Percentiles rank a stretch among this genome's conserved stretches.
These are phyloP conservation scores for Urochloa ruziziensis DNA, from an alignment of 176 grass and related monocot species.

Conservation along the genomic window DNA sequence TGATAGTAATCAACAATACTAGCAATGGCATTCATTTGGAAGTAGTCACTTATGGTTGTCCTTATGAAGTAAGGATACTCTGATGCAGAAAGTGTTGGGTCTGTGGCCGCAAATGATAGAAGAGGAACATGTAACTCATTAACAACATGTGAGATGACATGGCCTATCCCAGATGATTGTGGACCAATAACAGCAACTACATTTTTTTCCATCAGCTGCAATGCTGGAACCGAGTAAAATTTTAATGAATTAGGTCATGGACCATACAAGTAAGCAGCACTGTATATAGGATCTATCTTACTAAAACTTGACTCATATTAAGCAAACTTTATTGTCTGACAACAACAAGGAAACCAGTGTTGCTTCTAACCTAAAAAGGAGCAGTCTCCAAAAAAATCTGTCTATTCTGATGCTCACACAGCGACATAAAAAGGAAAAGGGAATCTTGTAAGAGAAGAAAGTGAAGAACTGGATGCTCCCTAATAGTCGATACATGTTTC, in stretches of 20 bases:
- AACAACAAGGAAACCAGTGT: neutral
- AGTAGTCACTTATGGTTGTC: conserved; percentile 63
- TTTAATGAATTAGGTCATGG: conserved; percentile 33
- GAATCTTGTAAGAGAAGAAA: conserved; percentile 35
- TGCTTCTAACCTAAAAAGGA: neutral
- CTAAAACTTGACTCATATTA: neutral
- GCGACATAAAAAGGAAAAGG: conserved; percentile 20
- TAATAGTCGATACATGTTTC: conserved; percentile 25
- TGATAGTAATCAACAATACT: conserved; percentile 73
- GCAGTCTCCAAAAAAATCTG: neutral
- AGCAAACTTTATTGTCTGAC: neutral
- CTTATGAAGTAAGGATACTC: conserved; percentile 84
- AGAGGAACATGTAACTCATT: conserved; percentile 78
- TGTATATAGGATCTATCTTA: neutral
- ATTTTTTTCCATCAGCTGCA: conserved; percentile 71
- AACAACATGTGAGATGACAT: conserved; percentile 74
- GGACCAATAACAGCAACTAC: conserved; percentile 76
- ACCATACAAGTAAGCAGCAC: conserved; percentile 3
- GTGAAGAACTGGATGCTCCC: conserved; percentile 28
- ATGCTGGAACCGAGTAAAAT: conserved; percentile 44
- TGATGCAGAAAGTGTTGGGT: conserved; percentile 72
- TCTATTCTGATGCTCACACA: conserved; percentile 13
- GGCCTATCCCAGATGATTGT: conserved; percentile 70
- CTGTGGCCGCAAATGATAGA: conserved; percentile 74
- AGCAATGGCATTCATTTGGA: conserved; percentile 77